Base-by-base conservation (phyloP, 805 yeast genomes). In the Wickerhamomyces sydowiorum region DNA sequence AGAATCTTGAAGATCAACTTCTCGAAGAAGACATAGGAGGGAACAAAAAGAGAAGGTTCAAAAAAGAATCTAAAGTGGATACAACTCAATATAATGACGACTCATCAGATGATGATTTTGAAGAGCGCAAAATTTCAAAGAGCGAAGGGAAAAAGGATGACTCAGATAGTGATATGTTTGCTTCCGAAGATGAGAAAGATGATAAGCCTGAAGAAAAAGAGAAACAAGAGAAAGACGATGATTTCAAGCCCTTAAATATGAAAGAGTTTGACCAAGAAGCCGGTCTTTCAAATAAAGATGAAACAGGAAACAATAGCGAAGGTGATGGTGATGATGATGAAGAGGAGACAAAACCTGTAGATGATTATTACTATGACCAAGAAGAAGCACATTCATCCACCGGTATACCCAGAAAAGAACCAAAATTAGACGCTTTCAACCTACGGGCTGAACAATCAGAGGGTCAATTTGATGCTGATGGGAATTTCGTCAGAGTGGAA, bases 371-470 rank as follows among this genome's bases (percentile, higher is more conserved):
- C 35, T 38, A 49, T 5, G 50, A 46, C 21, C 57, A 39, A 20
- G 59, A 52, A 29, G 25, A 40, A 18, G 42, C 41, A n/a, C 42
- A 47, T 29, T 20, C 21, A 15, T 41, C 35, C 27, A 36, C 57
- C 53, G 32, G 24, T 1, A 30, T 22, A 27, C 46, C 49, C 3
- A 41, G 20, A 17, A 34, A 40, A 7, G 56, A 44, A 12, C 66
- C 80, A 1, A 72, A 73, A 45, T 45, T 85, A 3, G 90, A 84
- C 44, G 75, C 85, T 0, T 85, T 85, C 60, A 72, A 76, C 54
- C 58, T 85, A 35, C 59, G 70, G 20, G 66, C 74, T 17, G 91
- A 85, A 50, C 59, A 66, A 34, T 71, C 71, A 41, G 77, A 73
- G 36, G 91, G 89, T 2, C 57, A 58, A 3, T 79, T 80, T 53